Percentiles rank a stretch among this genome's conserved stretches.
These are phyloP conservation scores for Cyclanthera cordifolia DNA, from an alignment of 306 rosid genomes.

Conservation along the genomic window DNA sequence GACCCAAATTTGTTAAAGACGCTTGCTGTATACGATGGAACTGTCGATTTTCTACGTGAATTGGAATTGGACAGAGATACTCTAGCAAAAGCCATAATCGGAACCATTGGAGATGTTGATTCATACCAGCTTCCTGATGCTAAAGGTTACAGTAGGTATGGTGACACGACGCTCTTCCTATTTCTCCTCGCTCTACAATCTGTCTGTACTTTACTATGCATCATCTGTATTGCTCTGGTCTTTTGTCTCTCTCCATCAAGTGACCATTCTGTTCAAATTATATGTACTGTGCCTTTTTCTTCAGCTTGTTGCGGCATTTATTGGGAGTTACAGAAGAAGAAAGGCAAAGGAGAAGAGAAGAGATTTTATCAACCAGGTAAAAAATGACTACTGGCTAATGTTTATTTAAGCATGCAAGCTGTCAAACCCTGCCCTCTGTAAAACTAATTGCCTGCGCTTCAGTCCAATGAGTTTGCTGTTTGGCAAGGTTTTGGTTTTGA, in stretches of 20 bases:
- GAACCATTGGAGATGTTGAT: slow-evolving; percentile 95
- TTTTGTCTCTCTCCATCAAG: background rate
- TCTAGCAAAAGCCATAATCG: slow-evolving; percentile 80
- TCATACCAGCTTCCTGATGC: slow-evolving; percentile 99
- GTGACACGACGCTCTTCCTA: background rate
- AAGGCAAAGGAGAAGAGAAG: slow-evolving; percentile 76
- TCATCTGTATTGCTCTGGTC: background rate
- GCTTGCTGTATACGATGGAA: slow-evolving; percentile 81
- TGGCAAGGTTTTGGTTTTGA: background rate
- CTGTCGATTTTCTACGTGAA: slow-evolving; percentile 66
- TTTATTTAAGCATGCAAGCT: background rate
- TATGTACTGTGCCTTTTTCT: background rate
- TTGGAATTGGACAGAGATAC: slow-evolving; percentile 65
- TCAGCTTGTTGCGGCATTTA: slow-evolving; percentile 54
- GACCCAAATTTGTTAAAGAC: slow-evolving; percentile 96
- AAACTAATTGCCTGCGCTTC: background rate
- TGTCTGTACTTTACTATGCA: background rate
- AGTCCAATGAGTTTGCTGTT: background rate
- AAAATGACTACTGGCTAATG: slow-evolving; percentile 5
- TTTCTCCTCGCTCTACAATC: background rate
- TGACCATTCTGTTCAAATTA: background rate
- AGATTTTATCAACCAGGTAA: slow-evolving; percentile 85
- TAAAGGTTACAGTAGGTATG: slow-evolving; percentile 95
- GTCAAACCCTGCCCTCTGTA: background rate
- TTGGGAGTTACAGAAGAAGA: slow-evolving; percentile 87